These are phyloP conservation scores for Mortierella alpina DNA, from an alignment of 192 early-diverging fungal genomes.

Conservation along the genomic window DNA sequence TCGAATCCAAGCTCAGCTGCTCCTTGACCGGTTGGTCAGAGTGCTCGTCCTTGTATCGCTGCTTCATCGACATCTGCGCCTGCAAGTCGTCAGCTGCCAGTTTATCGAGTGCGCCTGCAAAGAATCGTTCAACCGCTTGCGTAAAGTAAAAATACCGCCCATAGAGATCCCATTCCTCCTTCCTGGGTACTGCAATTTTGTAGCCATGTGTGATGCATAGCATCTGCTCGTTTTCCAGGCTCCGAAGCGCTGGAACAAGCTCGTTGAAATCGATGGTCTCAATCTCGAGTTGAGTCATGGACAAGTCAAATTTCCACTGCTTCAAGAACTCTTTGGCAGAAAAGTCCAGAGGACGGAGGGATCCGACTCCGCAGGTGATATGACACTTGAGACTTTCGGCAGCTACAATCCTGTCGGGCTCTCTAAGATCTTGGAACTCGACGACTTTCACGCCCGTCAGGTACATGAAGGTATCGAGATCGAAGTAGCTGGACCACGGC, in stretches of 20 bases:
- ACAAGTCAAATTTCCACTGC: constrained; percentile 47
- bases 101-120: background rate
- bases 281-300: background rate
- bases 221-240: constrained; percentile 13
- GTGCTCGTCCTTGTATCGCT: background rate
- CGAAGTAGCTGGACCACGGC: constrained; percentile 42
- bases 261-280: constrained; percentile 25
- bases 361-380: constrained; percentile 39
- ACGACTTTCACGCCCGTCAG: constrained; percentile 36
- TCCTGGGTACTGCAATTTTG: constrained; percentile 18
- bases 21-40: background rate
- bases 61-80: background rate
- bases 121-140: constrained; percentile 4
- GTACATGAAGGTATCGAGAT: constrained; percentile 36
- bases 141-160: constrained; percentile 38
- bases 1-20: background rate
- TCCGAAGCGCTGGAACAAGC: background rate
- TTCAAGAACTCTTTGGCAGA: constrained; percentile 33
- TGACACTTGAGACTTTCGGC: constrained; percentile 30
- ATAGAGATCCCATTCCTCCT: constrained; percentile 27
- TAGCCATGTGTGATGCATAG: constrained; percentile 29
- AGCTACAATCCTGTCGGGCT: background rate
- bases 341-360: constrained; percentile 23
- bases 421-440: constrained; percentile 22
- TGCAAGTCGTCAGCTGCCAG: background rate